Conservation (phyloP, 2,329 filamentous ascomycete species). For the Penicillium janthinellum region DNA sequence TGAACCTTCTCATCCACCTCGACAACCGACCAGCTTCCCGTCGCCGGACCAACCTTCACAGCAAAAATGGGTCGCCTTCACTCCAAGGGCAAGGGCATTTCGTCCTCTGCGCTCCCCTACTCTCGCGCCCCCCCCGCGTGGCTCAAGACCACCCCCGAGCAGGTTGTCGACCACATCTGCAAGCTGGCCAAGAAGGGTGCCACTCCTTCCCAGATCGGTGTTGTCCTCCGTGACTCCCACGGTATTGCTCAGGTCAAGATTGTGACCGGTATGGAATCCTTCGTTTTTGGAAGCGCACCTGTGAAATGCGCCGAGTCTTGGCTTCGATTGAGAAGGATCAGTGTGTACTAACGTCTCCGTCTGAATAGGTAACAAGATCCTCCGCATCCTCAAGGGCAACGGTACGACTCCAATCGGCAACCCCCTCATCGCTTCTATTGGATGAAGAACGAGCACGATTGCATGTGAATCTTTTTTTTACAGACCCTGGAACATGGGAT, state of each 20-base stretch:
- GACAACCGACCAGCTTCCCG: slow-evolving; percentile 34
- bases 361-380: slow-evolving; percentile 91
- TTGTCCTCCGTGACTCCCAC: slow-evolving; percentile 96
- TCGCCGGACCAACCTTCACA: slow-evolving; percentile 29
- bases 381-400: slow-evolving; percentile 95
- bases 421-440: slow-evolving; percentile 23
- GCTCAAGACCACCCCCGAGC: slow-evolving; percentile 98
- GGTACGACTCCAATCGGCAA: slow-evolving; percentile 64
- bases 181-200: slow-evolving; percentile 99
- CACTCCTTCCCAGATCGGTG: slow-evolving; percentile 98
- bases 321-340: background rate
- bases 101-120: slow-evolving; percentile 93
- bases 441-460: slow-evolving; percentile 27
- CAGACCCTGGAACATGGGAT: background rate
- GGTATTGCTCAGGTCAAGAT: slow-evolving; percentile 97
- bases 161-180: slow-evolving; percentile 98
- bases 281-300: background rate
- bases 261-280: slow-evolving; percentile 75
- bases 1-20: slow-evolving; percentile 32
- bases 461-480: slow-evolving; percentile 10
- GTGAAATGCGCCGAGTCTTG: background rate
- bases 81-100: slow-evolving; percentile 99
- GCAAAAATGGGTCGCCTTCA: slow-evolving; percentile 76
- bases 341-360: slow-evolving; percentile 43
- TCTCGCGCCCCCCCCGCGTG: slow-evolving; percentile 88